Evolutionary conservation across 176 grass and related monocot genomes (phyloP), one percentile per base, ranked within the genome.

Genomic region (Paspalum vaginatum): DNA sequence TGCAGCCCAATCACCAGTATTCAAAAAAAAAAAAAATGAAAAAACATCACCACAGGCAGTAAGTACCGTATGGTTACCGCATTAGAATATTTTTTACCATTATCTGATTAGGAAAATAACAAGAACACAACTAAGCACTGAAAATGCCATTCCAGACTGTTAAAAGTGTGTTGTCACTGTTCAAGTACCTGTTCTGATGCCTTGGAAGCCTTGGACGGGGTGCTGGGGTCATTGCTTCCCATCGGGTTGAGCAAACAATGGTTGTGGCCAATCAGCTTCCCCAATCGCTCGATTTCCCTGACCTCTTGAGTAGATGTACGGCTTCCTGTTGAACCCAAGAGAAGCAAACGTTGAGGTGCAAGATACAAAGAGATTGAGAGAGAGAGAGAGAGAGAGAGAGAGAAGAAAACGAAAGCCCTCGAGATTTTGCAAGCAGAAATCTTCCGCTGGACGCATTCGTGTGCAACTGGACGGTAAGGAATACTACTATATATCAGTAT

Each of bases 141-240:
- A 21, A 22, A 71, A 17, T 53, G 22, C 3, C 26, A 55, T 41
- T 59, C 0, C 1, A 17, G 17, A 68, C 70, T 24, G 47, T 57
- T 57, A 37, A 41, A 75, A 15, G 60, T 11, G 24, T 1, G 17
- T 61, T 26, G 54, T 47, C 55, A n/a, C 8, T 61, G 42, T 61
- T 76, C 18, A 42, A 76, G 25, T 79, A 90, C 91, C 75, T 85
- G 87, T 82, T 89, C 77, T 26, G 85, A 82, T 62, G 85, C 16
- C 68, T 90, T 90, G 4, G 87, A 56, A 70, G 87, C 70, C 81
- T 93, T 93, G 4, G 81, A 76, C 9, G 87, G 88, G 50, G 87
- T 81, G 65, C 79, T 73, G 50, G 87, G 84, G 27, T 93, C 85
- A 54, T 80, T 90, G 73, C 61, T 85, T 53, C 85, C 91, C 91